Percentiles rank a stretch among this genome's conserved stretches.
phyloP scores from a whole-genome alignment of 2,329 filamentous ascomycete genomes.

The Diplodia corticola region DNA sequence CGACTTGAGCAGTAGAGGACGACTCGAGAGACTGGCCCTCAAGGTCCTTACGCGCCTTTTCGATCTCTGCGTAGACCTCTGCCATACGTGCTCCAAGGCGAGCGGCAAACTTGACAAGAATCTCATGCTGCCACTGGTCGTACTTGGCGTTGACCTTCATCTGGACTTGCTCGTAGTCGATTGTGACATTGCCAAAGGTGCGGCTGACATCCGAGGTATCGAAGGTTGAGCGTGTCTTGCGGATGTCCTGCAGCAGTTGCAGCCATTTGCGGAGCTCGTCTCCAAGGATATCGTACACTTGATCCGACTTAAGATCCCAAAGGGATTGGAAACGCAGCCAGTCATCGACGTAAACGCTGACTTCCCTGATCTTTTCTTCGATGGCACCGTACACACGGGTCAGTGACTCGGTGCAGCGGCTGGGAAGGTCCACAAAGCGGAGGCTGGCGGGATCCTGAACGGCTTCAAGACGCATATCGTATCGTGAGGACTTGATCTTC shows the following conservation, averaged over 20 bases:
- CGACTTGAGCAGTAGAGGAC: constrained; percentile 92
- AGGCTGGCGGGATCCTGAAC: constrained; percentile 59
- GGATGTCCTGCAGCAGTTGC: constrained; percentile 93
- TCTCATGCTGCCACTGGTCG: constrained; percentile 99
- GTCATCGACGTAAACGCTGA: constrained; percentile 88
- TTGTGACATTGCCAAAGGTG: constrained; percentile 88
- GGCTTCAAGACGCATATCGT: constrained; percentile 79
- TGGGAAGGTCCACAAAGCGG: constrained; percentile 81
- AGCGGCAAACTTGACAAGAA: constrained; percentile 86
- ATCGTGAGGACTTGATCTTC: constrained; percentile 92
- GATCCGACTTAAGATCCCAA: constrained; percentile 95
- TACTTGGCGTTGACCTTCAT: constrained; percentile 99
- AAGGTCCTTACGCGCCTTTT: constrained; percentile 84
- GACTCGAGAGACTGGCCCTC: constrained; percentile 91
- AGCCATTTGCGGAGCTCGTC: constrained; percentile 92
- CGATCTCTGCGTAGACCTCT: constrained; percentile 88
- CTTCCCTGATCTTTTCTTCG: constrained; percentile 77
- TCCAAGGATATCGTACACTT: constrained; percentile 88
- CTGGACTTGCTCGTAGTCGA: constrained; percentile 98
- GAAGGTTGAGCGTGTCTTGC: constrained; percentile 92
- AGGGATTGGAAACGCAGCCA: constrained; percentile 98
- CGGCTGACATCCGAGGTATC: constrained; percentile 94
- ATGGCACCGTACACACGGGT: constrained; percentile 78
- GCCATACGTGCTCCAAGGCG: constrained; percentile 88
- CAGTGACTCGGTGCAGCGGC: constrained; percentile 77